Base-by-base conservation (phyloP, 176 grass and related monocot genomes). In the Eremochloa ophiuroides region DNA sequence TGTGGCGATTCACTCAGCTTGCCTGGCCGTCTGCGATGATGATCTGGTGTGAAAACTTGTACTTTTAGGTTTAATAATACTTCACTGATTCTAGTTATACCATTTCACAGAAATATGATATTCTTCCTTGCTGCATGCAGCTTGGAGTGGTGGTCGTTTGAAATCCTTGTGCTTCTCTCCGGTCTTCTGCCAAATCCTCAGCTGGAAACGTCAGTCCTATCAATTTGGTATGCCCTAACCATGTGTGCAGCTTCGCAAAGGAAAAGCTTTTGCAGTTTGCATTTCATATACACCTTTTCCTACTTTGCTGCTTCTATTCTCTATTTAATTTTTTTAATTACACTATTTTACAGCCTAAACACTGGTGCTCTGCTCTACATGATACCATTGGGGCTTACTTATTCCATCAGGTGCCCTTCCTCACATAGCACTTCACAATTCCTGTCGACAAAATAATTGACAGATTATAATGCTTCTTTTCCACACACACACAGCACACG, bases 121-220 rank as follows among this genome's bases (percentile, higher is more conserved):
- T 2, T 22, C 17, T 17, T 66, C 31, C 8, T 22, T n/a, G n/a
- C n/a, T n/a, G n/a, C 34, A 35, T 35, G 66, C 35, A 69, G 66
- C 66, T 69, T 69, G 66, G 66, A 41, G 66, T 69, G n/a, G n/a
- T 69, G 66, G 66, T 38, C 66, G n/a, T 69, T 69, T 25, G 66
- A 69, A 41, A 2, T 41, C 20, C 10, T 69, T 25, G 66, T 69
- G 66, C 37, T 69, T 10, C 37, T 23, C 3, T 58, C 53, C n/a
- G n/a, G 53, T 58, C 53, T 58, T 58, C 53, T 58, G 53, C 67
- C 67, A 7, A 70, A 70, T 16, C 67, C 67, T 70, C 67, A 70
- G 67, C 39, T 70, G 1, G n/a, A 70, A 25, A 70, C 67, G 3
- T 70, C 67, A 27, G 39, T 70, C 39, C 67, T 70, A 7, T 69